These are phyloP conservation scores for Beauveria asiatica DNA, from an alignment of 2,329 filamentous ascomycete genomes.

Conservation along the genomic window DNA sequence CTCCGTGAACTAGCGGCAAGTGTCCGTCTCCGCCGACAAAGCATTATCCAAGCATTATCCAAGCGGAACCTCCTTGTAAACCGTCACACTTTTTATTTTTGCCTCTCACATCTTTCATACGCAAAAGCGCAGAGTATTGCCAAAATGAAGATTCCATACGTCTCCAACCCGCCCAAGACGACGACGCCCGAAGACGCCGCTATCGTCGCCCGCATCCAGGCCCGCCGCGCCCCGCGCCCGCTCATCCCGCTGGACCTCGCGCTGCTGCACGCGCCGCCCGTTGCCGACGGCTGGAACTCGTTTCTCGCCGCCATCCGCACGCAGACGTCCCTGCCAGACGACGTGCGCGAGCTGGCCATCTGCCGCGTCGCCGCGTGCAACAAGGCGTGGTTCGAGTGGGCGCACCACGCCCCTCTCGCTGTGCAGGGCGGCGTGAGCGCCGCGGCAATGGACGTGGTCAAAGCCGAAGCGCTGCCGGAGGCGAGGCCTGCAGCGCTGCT, in stretches of 20 bases:
- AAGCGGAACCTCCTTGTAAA: neutral
- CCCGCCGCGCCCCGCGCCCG: constrained; percentile 58
- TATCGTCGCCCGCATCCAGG: constrained; percentile 55
- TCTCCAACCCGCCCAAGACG: constrained; percentile 41
- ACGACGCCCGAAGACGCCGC: constrained; percentile 38
- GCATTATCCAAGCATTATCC: no score
- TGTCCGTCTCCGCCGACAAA: neutral
- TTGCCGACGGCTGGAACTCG: constrained; percentile 69
- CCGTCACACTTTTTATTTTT: neutral
- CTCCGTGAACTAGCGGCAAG: neutral
- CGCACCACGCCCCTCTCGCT: constrained; percentile 63
- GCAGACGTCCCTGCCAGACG: constrained; percentile 38
- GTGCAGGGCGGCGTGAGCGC: constrained; percentile 47
- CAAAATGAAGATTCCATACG: constrained; percentile 61
- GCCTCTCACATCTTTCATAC: neutral
- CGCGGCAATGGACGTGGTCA: constrained; percentile 38
- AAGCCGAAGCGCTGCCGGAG: constrained; percentile 21
- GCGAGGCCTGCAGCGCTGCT: constrained; percentile 32
- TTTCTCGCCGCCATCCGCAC: constrained; percentile 58
- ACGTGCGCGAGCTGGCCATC: constrained; percentile 69
- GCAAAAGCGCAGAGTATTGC: neutral
- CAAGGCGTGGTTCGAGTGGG: constrained; percentile 79
- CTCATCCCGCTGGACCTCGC: constrained; percentile 69
- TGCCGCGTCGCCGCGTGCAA: constrained; percentile 75
- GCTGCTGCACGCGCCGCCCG: constrained; percentile 63